A percentile compares a stretch with the other conserved stretches of the same genome.
phyloP scores from a whole-genome alignment of 202 grass and related monocot species.

The Panicum virgatum region DNA sequence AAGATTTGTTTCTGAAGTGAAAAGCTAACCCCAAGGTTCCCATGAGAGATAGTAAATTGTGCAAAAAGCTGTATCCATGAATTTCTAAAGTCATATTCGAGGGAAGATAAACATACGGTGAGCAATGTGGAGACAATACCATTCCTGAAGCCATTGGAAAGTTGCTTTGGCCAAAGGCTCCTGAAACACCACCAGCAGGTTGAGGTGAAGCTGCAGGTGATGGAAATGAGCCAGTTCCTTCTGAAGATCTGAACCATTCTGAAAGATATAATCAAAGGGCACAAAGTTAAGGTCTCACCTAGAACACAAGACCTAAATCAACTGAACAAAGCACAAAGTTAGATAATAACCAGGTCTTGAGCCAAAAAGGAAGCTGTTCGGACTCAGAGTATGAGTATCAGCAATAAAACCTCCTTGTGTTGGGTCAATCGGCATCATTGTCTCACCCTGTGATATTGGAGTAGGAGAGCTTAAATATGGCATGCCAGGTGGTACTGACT shows the following conservation, averaged over 20 bases:
- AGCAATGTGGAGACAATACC: conserved; percentile 55
- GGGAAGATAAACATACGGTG: conserved; percentile 17
- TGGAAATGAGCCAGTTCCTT: conserved; percentile 68
- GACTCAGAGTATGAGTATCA: conserved; percentile 65
- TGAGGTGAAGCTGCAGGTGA: conserved; percentile 75
- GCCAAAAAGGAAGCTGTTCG: conserved; percentile 67
- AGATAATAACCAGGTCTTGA: conserved; percentile 59
- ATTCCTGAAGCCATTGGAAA: conserved; percentile 61
- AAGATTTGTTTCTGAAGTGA: conserved; percentile 21
- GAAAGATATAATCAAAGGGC: conserved; percentile 39
- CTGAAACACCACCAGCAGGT: conserved; percentile 52
- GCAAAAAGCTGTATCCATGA: background rate
- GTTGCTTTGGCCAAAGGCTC: conserved; percentile 75
- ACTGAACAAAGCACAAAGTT: conserved; percentile 37
- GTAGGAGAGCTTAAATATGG: conserved; percentile 75
- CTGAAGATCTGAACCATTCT: conserved; percentile 83
- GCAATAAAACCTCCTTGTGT: conserved; percentile 63
- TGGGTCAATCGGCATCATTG: conserved; percentile 69
- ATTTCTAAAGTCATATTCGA: conserved; percentile 19
- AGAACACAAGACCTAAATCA: conserved; percentile 17
- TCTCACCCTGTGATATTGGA: conserved; percentile 75
- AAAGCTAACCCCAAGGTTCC: conserved; percentile 9
- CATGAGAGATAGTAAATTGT: background rate
- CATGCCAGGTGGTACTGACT: conserved; percentile 71
- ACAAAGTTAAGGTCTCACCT: conserved; percentile 38